Evolutionary conservation across 2,329 filamentous ascomycete genomes (phyloP), one percentile per base, ranked within the genome.

Genomic region (Seiridium cupressi): DNA sequence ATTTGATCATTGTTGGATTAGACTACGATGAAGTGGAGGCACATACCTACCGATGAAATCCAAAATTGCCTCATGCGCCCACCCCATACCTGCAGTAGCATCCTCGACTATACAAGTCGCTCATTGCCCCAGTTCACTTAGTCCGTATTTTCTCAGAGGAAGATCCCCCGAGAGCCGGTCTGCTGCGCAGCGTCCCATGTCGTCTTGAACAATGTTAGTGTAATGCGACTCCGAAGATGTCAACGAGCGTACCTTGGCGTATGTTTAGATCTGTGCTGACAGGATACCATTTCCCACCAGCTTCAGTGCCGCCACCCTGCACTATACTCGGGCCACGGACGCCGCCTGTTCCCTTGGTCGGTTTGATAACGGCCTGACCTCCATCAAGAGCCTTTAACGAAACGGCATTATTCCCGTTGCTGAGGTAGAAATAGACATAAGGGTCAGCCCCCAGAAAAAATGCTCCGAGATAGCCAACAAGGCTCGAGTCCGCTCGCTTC

Each of bases 41-140:
- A 51, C 68, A 64, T 55, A 73, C 74, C 69, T 65, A 79, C 77
- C 1, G 71, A 69, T 0, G 74, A 71, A 26, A 63, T 85, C 81
- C 77, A 78, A 85, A 56, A 85, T 78, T 0, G 82, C 82, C 55
- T 81, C 79, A 0, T 83, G 84, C 0, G 83, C 83, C 83, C 83
- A 86, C 0, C 84, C 81, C 83, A 85, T 85, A 3, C 83, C 83
- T 0, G 81, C 83, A 3, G 76, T 79, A n/a, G 69, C 69, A 60
- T 83, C 77, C 64, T 85, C 82, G 9, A 85, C 82, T 0, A 68
- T 70, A 82, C 76, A 2, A 85, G 72, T 5, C 80, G 71, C 66
- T 84, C 81, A 10, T 72, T 71, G 9, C 65, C 73, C 79, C 81
- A 85, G 61, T 77, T 81, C 5, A 82, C 68, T 3, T 85, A 69